These are phyloP conservation scores for Aspergillus spinulosporus DNA, from an alignment of 2,329 filamentous ascomycete species.

Conservation along the genomic window DNA sequence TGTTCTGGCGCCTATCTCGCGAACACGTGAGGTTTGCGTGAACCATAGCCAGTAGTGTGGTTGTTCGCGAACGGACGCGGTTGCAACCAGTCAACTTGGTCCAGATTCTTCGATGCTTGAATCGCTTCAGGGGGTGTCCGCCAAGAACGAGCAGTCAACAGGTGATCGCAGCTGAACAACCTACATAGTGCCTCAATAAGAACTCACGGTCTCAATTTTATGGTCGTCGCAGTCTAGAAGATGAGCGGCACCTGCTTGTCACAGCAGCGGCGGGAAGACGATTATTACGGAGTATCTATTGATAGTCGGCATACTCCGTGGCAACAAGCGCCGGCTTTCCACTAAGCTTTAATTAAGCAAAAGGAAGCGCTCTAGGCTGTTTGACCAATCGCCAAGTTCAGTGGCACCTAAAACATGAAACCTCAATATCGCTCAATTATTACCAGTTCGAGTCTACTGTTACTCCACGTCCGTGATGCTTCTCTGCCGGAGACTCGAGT, in stretches of 20 bases:
- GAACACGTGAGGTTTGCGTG: background rate
- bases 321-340: background rate
- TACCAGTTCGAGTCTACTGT: background rate
- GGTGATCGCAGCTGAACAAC: background rate
- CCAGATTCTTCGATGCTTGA: background rate
- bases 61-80: background rate
- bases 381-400: slow-evolving; percentile 14
- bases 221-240: background rate
- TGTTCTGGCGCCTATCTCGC: background rate
- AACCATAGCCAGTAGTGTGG: background rate
- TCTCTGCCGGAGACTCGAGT: background rate
- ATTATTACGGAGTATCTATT: background rate
- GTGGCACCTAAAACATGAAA: background rate
- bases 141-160: background rate
- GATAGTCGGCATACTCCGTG: background rate
- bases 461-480: background rate
- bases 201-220: background rate
- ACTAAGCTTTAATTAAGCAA: slow-evolving; percentile 27
- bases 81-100: background rate
- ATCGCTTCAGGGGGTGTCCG: background rate
- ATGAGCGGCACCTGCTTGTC: background rate
- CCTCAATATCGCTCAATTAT: background rate
- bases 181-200: background rate
- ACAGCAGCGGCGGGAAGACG: background rate
- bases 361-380: slow-evolving; percentile 17